These are phyloP conservation scores for Aureoboletus auriporus DNA, from an alignment of 768 basidiomycete species.

Conservation along the genomic window DNA sequence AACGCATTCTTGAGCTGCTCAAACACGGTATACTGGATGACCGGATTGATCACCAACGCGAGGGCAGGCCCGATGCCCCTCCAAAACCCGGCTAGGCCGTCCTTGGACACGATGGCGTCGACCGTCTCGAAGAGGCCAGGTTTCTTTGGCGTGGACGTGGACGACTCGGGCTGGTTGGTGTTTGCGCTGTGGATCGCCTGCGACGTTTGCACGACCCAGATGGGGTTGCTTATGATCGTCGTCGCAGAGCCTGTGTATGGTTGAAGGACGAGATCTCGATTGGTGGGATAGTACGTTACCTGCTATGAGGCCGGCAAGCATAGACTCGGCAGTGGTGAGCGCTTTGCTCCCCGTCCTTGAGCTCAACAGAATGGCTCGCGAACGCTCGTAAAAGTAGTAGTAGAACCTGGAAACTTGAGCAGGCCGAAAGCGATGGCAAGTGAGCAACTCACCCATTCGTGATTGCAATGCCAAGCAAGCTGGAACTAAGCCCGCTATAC, in stretches of 20 bases:
- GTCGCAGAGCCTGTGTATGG: constrained; percentile 70
- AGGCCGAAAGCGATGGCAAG: neutral
- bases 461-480: constrained; percentile 84
- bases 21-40: constrained; percentile 90
- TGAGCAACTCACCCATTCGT: constrained; percentile 73
- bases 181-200: constrained; percentile 68
- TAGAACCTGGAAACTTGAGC: constrained; percentile 57
- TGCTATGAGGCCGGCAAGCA: constrained; percentile 83
- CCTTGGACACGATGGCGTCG: constrained; percentile 62
- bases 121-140: constrained; percentile 66
- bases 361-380: constrained; percentile 53
- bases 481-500: constrained; percentile 84
- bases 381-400: constrained; percentile 87
- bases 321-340: constrained; percentile 82
- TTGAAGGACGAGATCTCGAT: neutral
- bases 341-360: constrained; percentile 59
- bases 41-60: constrained; percentile 89
- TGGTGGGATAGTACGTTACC: constrained; percentile 39
- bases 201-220: constrained; percentile 95
- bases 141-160: constrained; percentile 46
- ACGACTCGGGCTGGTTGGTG: constrained; percentile 22
- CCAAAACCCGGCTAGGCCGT: constrained; percentile 81
- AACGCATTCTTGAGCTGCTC: constrained; percentile 91
- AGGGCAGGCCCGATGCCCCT: constrained; percentile 93
- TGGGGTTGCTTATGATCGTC: constrained; percentile 85